Conservation (phyloP, 192 early-diverging fungal species). For the Backusella tarrabulga region DNA sequence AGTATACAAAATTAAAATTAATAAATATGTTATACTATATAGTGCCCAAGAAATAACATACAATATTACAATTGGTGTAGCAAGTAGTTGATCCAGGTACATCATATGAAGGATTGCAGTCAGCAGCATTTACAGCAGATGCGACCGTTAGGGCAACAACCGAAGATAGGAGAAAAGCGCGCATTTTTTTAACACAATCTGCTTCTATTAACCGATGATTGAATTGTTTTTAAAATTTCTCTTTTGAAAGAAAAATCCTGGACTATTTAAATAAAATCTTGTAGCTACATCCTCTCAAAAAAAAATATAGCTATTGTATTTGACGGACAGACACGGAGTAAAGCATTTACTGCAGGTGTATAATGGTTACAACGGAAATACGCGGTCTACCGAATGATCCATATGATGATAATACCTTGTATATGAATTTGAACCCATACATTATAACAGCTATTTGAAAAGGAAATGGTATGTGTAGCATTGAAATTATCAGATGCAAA, state of each 20-base stretch:
- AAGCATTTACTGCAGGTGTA: background rate
- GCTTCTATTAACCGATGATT: background rate
- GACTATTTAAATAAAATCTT: background rate
- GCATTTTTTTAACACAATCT: slow-evolving; percentile 2
- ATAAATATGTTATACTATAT: background rate
- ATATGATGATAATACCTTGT: background rate
- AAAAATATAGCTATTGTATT: background rate
- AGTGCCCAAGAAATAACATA: background rate
- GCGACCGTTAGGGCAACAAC: background rate
- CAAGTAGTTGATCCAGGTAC: background rate
- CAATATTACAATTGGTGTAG: slow-evolving; percentile 2
- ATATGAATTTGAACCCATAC: background rate
- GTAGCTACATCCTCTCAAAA: background rate
- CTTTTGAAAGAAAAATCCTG: background rate
- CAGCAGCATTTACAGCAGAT: background rate
- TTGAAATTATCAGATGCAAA: background rate
- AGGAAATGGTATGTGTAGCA: background rate
- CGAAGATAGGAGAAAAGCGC: background rate
- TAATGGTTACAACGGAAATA: background rate
- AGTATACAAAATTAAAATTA: background rate
- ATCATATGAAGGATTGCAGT: slow-evolving; percentile 8
- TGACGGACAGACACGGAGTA: background rate
- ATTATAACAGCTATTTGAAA: background rate
- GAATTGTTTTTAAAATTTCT: background rate
- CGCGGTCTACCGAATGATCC: background rate